phyloP scores from a whole-genome alignment of 805 yeast species.

The Priceomyces castillae region DNA sequence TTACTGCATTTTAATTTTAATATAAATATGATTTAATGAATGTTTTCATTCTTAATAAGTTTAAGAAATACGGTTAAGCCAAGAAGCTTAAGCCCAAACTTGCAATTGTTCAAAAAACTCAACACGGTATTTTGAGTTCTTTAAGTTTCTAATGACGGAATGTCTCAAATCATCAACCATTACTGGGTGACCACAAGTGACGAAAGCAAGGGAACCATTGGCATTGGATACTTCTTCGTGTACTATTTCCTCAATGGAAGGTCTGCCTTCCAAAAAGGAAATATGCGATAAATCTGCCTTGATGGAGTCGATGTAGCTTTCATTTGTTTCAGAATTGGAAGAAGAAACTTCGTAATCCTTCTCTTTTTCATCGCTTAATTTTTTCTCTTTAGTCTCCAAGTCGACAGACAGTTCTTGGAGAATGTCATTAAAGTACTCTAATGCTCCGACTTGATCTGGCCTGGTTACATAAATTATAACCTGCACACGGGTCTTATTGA shows the following conservation, averaged over 20 bases:
- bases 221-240: constrained; percentile 33
- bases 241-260: constrained; percentile 42
- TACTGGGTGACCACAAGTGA: constrained; percentile 61
- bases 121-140: constrained; percentile 42
- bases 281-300: constrained; percentile 28
- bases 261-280: constrained; percentile 47
- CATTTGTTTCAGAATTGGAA: neutral
- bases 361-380: constrained; percentile 6
- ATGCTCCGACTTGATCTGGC: constrained; percentile 13
- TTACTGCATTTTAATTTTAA: too few relatives aligned
- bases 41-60: too few relatives aligned
- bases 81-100: constrained; percentile 50
- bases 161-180: constrained; percentile 58
- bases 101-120: constrained; percentile 76
- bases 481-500: constrained; percentile 24
- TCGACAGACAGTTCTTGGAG: constrained; percentile 2
- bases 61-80: too few relatives aligned
- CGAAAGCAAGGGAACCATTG: constrained; percentile 47
- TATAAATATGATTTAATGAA: too few relatives aligned
- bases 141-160: constrained; percentile 42
- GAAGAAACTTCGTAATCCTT: neutral
- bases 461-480: constrained; percentile 26
- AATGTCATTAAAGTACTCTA: constrained; percentile 4
- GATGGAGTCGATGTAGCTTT: constrained; percentile 9
- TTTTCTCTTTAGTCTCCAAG: constrained; percentile 6